These are phyloP conservation scores for Malus domestica DNA, from an alignment of 306 rosid species.

Conservation along the genomic window DNA sequence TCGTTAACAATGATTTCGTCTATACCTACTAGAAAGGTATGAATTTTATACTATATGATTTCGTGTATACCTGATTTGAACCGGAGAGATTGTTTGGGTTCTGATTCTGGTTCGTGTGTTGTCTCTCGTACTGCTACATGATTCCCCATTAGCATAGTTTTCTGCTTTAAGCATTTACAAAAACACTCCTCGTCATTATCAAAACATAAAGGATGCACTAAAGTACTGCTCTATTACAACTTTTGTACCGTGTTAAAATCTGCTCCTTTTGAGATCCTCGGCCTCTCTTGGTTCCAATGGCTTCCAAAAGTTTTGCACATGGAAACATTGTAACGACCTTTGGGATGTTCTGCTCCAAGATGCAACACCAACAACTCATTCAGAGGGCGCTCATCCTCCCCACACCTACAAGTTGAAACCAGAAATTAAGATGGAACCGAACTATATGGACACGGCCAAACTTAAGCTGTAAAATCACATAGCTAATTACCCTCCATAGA, in stretches of 20 bases:
- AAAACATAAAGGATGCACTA: not conserved
- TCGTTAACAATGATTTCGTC: not conserved
- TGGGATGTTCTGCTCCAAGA: conserved; percentile 65
- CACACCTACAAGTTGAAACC: conserved; percentile 50
- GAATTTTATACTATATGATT: not conserved
- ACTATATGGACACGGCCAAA: not conserved
- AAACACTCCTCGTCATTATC: conserved; percentile 4
- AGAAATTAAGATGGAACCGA: not conserved
- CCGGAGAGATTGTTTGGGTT: conserved; percentile 27
- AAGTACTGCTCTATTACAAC: not conserved
- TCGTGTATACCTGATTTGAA: conserved; percentile 40
- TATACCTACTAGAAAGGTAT: not conserved
- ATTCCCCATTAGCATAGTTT: conserved; percentile 34
- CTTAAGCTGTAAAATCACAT: not conserved
- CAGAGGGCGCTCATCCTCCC: conserved; percentile 93
- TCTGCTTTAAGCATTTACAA: conserved; percentile 39
- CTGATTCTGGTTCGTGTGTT: conserved; percentile 29
- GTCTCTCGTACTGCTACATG: conserved; percentile 34
- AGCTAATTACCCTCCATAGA: conserved; percentile 79
- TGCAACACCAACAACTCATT: conserved; percentile 76
- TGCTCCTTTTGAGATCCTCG: conserved; percentile 24
- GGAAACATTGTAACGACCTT: conserved; percentile 52
- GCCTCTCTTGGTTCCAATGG: conserved; percentile 60
- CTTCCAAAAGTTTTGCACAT: conserved; percentile 71
- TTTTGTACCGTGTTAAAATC: conserved; percentile 41